Percentiles rank a stretch among this genome's conserved stretches.
These are phyloP conservation scores for Macrophomina tecta DNA, from an alignment of 2,329 filamentous ascomycete species.

Conservation along the genomic window DNA sequence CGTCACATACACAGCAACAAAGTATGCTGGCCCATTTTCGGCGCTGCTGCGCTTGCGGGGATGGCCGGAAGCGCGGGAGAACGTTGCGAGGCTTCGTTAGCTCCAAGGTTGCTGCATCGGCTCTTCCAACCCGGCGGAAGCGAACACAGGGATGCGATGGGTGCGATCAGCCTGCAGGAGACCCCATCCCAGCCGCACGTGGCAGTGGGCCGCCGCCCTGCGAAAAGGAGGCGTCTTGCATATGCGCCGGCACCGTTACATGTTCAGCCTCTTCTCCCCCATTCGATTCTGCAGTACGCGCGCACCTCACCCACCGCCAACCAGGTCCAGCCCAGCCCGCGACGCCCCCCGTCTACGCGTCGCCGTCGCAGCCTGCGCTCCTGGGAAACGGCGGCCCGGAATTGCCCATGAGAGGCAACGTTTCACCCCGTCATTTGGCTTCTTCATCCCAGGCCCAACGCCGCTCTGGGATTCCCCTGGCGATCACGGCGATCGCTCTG, in stretches of 20 bases:
- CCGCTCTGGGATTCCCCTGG: slow-evolving; percentile 23
- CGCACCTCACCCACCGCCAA: neutral
- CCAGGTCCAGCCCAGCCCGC: neutral
- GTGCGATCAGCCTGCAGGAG: slow-evolving; percentile 38
- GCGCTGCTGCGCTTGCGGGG: slow-evolving; percentile 39
- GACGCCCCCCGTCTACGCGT: slow-evolving; percentile 3
- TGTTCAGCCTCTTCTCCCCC: slow-evolving; percentile 25
- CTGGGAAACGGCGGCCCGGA: slow-evolving; percentile 20
- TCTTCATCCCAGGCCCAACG: slow-evolving; percentile 21
- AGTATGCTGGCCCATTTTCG: neutral
- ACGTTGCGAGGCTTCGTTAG: slow-evolving; percentile 36
- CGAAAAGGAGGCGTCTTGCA: slow-evolving; percentile 29
- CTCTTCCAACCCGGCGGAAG: slow-evolving; percentile 43
- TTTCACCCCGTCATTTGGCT: slow-evolving; percentile 26
- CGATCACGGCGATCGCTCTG: slow-evolving; percentile 24
- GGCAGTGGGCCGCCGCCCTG: slow-evolving; percentile 31
- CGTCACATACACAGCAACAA: slow-evolving; percentile 8
- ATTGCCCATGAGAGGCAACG: slow-evolving; percentile 15
- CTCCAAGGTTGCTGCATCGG: slow-evolving; percentile 38
- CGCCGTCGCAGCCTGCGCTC: slow-evolving; percentile 2
- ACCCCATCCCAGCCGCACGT: slow-evolving; percentile 43
- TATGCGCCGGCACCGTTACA: slow-evolving; percentile 28
- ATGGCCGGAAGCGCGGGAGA: slow-evolving; percentile 43
- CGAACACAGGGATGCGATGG: slow-evolving; percentile 40
- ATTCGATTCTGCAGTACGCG: slow-evolving; percentile 8